These are phyloP conservation scores for Hymenoscyphus salicellus DNA, from an alignment of 2,329 filamentous ascomycete species.

Conservation along the genomic window DNA sequence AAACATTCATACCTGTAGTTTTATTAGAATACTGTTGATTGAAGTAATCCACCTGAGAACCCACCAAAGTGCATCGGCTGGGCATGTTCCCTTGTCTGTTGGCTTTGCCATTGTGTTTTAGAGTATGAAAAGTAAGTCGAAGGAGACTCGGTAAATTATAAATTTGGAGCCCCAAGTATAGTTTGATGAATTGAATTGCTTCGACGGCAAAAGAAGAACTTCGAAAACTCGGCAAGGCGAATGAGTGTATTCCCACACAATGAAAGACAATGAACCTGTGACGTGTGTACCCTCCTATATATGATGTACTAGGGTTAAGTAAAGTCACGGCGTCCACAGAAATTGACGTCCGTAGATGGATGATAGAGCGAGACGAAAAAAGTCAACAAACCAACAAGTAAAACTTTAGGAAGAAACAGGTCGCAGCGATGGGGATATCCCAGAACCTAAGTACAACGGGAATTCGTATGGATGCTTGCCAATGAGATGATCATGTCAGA, in stretches of 20 bases:
- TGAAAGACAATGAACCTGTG: neutral
- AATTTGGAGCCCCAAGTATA: neutral
- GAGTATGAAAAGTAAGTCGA: neutral
- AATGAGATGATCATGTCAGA: neutral
- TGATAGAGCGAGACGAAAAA: neutral
- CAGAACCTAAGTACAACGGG: neutral
- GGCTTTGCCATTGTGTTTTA: neutral
- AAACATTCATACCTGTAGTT: slow-evolving; percentile 34
- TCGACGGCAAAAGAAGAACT: neutral
- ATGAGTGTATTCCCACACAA: neutral
- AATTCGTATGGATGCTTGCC: neutral
- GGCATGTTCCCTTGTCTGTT: slow-evolving; percentile 6
- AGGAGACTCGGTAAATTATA: neutral
- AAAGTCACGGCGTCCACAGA: neutral
- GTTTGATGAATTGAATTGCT: neutral
- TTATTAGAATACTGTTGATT: neutral
- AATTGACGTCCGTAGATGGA: neutral
- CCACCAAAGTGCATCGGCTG: neutral
- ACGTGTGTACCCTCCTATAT: neutral
- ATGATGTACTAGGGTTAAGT: neutral
- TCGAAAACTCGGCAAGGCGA: neutral
- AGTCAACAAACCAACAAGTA: neutral
- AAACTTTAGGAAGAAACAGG: neutral
- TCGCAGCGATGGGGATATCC: neutral
- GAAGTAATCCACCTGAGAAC: neutral